Evolutionary conservation across 768 basidiomycete species (phyloP).

Genomic region (Leccinum uliginosum): DNA sequence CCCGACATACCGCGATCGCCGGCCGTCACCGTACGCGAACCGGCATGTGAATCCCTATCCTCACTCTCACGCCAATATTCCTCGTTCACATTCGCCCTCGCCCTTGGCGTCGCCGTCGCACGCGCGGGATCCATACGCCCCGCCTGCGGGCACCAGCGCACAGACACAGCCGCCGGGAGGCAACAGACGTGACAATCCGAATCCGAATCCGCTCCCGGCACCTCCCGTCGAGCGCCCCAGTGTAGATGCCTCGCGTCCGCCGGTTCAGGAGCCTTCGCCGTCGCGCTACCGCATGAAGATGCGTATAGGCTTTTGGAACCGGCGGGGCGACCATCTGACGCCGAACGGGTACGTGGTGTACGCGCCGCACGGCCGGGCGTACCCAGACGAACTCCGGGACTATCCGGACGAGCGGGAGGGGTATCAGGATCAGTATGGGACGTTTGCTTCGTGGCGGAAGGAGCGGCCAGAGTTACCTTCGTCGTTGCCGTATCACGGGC

Average conservation of each 20-base stretch:
- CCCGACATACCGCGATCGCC: slow-evolving; percentile 24
- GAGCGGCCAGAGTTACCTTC: slow-evolving; percentile 55
- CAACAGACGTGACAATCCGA: slow-evolving; percentile 15
- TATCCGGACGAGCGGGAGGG: slow-evolving; percentile 56
- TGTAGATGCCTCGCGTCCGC: slow-evolving; percentile 25
- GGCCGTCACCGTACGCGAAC: slow-evolving; percentile 19
- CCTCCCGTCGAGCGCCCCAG: slow-evolving; percentile 25
- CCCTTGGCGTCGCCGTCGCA: slow-evolving; percentile 14
- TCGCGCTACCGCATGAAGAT: slow-evolving; percentile 29
- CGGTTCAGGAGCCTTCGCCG: slow-evolving; percentile 28
- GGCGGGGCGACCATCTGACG: slow-evolving; percentile 70
- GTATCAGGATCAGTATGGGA: slow-evolving; percentile 52
- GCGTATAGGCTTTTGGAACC: slow-evolving; percentile 68
- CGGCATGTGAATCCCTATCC: slow-evolving; percentile 2
- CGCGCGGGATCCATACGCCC: slow-evolving; percentile 9
- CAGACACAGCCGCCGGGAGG: not conserved
- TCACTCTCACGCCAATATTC: slow-evolving; percentile 2
- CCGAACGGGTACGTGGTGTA: slow-evolving; percentile 55
- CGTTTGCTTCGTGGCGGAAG: slow-evolving; percentile 37
- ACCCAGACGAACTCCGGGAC: slow-evolving; percentile 54
- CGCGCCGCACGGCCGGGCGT: slow-evolving; percentile 51
- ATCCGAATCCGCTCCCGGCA: slow-evolving; percentile 23
- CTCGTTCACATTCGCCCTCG: slow-evolving; percentile 10
- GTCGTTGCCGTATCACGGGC: slow-evolving; percentile 55
- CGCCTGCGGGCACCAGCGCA: not conserved